phyloP scores from a whole-genome alignment of 768 basidiomycete species.

The Amanita rimosa region DNA sequence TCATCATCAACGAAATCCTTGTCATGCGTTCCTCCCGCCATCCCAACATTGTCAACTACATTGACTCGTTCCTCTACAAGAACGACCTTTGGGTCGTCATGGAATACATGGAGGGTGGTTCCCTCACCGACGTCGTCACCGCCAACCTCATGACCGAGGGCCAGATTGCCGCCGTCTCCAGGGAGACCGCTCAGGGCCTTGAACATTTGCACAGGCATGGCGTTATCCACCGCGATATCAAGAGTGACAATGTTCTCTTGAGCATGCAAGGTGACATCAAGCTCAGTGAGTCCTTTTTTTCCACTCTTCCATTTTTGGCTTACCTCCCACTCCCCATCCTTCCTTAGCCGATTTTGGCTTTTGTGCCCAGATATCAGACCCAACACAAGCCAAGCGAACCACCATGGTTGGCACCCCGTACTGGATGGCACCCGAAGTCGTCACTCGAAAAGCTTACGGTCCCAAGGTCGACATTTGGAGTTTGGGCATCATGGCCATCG shows the following conservation, averaged over 20 bases:
- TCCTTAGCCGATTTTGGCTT: slow-evolving; percentile 94
- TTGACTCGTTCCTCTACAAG: slow-evolving; percentile 95
- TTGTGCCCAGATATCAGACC: slow-evolving; percentile 91
- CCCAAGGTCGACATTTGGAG: slow-evolving; percentile 99
- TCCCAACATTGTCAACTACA: slow-evolving; percentile 99
- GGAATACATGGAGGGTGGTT: slow-evolving; percentile 99
- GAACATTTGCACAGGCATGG: slow-evolving; percentile 93
- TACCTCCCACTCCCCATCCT: neutral
- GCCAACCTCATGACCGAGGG: slow-evolving; percentile 97
- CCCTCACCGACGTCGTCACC: slow-evolving; percentile 90
- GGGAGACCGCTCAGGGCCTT: slow-evolving; percentile 88
- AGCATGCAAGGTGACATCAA: slow-evolving; percentile 95
- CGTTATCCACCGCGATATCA: slow-evolving; percentile 98
- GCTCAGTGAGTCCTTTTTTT: slow-evolving; percentile 58
- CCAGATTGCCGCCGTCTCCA: slow-evolving; percentile 92
- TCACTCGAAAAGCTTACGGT: slow-evolving; percentile 95
- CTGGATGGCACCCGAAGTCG: slow-evolving; percentile 99
- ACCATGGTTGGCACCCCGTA: slow-evolving; percentile 99
- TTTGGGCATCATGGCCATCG: slow-evolving; percentile 93
- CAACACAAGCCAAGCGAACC: slow-evolving; percentile 83
- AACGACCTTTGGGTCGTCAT: slow-evolving; percentile 99
- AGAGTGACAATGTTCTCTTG: slow-evolving; percentile 93
- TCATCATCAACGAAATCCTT: slow-evolving; percentile 99
- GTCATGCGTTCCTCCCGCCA: slow-evolving; percentile 96
- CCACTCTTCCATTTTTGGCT: neutral